A percentile compares a stretch with the other conserved stretches of the same genome.
Conservation (phyloP, 2,329 filamentous ascomycete genomes). For the Plenodomus tracheiphilus region DNA sequence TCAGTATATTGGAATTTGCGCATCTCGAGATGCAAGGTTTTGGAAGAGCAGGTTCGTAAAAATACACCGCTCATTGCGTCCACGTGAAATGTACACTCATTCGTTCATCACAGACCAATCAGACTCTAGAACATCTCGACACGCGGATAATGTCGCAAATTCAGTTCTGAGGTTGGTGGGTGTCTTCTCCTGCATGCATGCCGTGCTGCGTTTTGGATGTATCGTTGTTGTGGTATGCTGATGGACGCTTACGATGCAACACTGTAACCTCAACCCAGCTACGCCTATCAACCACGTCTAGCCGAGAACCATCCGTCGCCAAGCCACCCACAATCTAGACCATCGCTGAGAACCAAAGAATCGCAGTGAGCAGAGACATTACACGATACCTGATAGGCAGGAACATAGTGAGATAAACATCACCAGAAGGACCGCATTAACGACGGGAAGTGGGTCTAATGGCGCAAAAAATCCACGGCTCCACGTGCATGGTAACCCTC, state of each 20-base stretch:
- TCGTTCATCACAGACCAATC: background rate
- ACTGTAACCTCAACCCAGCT: background rate
- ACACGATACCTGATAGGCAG: too few species aligned
- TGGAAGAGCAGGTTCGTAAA: background rate
- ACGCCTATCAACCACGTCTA: background rate
- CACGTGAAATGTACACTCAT: background rate
- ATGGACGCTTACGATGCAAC: slow-evolving; percentile 1
- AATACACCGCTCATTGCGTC: background rate
- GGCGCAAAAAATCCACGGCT: too few species aligned
- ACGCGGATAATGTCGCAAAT: background rate
- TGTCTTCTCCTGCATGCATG: background rate
- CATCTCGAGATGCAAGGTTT: background rate
- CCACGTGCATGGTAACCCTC: too few species aligned
- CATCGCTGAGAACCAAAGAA: too few species aligned
- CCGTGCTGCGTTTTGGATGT: background rate
- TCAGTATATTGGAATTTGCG: background rate
- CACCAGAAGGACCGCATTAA: too few species aligned
- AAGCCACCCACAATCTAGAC: background rate
- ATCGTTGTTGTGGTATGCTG: background rate
- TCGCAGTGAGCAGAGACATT: too few species aligned
- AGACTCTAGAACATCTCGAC: background rate
- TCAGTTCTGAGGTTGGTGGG: background rate
- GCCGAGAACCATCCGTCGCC: background rate
- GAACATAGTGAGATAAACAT: too few species aligned
- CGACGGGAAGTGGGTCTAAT: too few species aligned